Conservation (phyloP, 2,329 filamentous ascomycete genomes). For the Diaporthe batatas region DNA sequence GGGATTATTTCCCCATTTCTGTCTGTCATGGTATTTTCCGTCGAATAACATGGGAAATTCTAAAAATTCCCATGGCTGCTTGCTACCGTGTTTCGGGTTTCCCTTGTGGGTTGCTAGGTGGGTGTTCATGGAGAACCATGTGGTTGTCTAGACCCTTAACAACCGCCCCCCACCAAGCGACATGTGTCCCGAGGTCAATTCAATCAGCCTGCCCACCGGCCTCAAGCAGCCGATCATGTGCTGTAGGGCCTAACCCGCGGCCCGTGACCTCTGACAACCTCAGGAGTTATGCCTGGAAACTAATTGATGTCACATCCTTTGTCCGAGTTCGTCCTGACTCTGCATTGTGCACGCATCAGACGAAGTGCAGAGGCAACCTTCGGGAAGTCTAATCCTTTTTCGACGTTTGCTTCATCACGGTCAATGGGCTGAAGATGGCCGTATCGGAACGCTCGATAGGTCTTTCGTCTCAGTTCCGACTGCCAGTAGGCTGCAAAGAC, state of each 20-base stretch:
- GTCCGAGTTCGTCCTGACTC: constrained; percentile 1
- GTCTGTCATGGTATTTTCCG: too few species aligned
- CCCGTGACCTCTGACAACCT: not conserved
- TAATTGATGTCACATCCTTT: not conserved
- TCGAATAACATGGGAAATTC: not conserved
- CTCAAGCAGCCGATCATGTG: not conserved
- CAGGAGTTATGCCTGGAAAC: not conserved
- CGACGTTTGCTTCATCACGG: too few species aligned
- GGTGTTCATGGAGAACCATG: not conserved
- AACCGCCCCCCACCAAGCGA: too few species aligned
- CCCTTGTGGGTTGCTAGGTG: not conserved
- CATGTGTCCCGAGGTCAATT: too few species aligned
- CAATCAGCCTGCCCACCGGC: too few species aligned
- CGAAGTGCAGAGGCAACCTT: not conserved
- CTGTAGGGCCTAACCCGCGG: constrained; percentile 1
- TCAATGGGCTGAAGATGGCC: too few species aligned
- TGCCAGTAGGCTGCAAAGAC: too few species aligned
- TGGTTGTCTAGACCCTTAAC: not conserved
- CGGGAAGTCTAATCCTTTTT: not conserved
- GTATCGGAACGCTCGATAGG: not conserved
- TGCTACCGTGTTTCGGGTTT: not conserved
- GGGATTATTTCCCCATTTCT: not conserved
- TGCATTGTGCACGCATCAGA: not conserved
- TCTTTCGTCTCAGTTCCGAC: too few species aligned
- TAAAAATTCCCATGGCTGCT: not conserved